phyloP scores from a whole-genome alignment of 164 flowering plant genomes.

The Chimonanthus praecox region DNA sequence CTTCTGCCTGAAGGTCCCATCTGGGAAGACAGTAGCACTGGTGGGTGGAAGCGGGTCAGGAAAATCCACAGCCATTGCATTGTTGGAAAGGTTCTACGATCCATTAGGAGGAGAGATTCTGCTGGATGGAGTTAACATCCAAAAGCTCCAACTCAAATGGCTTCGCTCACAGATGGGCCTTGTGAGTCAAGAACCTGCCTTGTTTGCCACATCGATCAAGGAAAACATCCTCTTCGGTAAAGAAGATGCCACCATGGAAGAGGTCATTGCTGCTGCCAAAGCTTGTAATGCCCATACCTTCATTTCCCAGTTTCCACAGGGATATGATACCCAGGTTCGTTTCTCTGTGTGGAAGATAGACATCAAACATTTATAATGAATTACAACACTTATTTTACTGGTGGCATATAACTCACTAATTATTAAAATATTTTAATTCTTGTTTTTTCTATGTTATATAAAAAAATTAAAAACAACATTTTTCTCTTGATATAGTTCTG shows the following conservation, averaged over 20 bases:
- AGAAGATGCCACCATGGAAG: conserved; percentile 42
- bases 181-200: conserved; percentile 51
- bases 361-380: too few species aligned
- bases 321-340: conserved; percentile 42
- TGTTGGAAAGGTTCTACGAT: conserved; percentile 52
- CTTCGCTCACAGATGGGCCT: conserved; percentile 41
- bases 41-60: conserved; percentile 64
- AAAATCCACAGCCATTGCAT: conserved; percentile 42
- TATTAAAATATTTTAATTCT: too few species aligned
- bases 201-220: conserved; percentile 43
- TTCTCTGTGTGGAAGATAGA: too few species aligned
- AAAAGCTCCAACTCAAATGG: conserved; percentile 39
- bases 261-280: conserved; percentile 32
- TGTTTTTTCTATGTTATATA: too few species aligned
- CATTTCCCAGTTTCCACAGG: conserved; percentile 41
- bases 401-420: too few species aligned
- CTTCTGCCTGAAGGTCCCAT: conserved; percentile 28
- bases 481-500: too few species aligned
- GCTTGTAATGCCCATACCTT: conserved; percentile 54
- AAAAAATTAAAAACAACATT: too few species aligned
- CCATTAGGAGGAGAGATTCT: conserved; percentile 40
- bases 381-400: too few species aligned
- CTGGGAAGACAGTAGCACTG: conserved; percentile 41
- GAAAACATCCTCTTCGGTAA: conserved; percentile 45
- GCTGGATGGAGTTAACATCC: conserved; percentile 39